Evolutionary conservation across 2,329 filamentous ascomycete genomes (phyloP).

Genomic region (Talaromyces sp.): DNA sequence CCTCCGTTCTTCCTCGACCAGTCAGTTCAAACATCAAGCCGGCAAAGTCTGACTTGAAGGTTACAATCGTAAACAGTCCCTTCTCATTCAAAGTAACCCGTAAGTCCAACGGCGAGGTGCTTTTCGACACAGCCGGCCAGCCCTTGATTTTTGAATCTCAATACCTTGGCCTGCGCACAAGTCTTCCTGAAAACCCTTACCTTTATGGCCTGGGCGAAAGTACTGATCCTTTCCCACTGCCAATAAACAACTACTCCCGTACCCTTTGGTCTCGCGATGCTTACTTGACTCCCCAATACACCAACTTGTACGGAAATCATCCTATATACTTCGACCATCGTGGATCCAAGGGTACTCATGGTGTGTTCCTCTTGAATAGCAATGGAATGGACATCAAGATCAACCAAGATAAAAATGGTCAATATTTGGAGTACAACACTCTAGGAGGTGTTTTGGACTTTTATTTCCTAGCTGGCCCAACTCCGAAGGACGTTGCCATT

Average conservation of each 20-base stretch:
- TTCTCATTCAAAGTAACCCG: conserved; percentile 64
- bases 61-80: conserved; percentile 54
- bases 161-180: conserved; percentile 69
- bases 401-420: conserved; percentile 56
- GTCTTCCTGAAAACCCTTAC: conserved; percentile 64
- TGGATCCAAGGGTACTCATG: conserved; percentile 54
- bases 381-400: conserved; percentile 77
- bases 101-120: conserved; percentile 29
- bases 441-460: conserved; percentile 74
- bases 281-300: conserved; percentile 56
- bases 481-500: conserved; percentile 55
- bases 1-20: conserved; percentile 64
- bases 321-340: conserved; percentile 74
- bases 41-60: conserved; percentile 40
- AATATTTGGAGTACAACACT: conserved; percentile 76
- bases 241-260: conserved; percentile 65
- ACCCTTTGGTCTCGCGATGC: conserved; percentile 69
- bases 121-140: conserved; percentile 68
- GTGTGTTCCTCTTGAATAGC: conserved; percentile 67
- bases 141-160: conserved; percentile 72
- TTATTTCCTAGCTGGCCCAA: conserved; percentile 61
- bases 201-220: conserved; percentile 79
- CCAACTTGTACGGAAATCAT: conserved; percentile 70
- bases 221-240: conserved; percentile 65
- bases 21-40: conserved; percentile 44